Evolutionary conservation across 257 asterid genomes (phyloP).

Genomic region (Penstemon davidsonii): DNA sequence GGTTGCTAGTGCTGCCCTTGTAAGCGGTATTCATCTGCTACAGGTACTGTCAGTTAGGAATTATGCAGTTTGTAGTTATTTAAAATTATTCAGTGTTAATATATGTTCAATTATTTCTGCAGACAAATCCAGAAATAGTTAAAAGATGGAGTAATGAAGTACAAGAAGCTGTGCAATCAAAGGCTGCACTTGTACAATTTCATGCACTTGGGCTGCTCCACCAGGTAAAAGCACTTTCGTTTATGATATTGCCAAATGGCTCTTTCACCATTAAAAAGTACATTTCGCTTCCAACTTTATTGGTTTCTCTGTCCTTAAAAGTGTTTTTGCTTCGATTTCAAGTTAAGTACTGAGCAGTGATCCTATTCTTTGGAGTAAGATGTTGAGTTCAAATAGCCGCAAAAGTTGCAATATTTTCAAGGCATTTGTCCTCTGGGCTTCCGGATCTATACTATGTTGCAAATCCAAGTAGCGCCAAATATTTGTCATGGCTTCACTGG

Average conservation of each 20-base stretch:
- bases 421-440: neutral
- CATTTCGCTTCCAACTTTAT: constrained; percentile 6
- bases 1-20: constrained; percentile 97
- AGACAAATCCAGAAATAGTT: constrained; percentile 91
- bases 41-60: constrained; percentile 51
- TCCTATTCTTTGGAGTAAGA: neutral
- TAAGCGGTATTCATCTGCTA: constrained; percentile 87
- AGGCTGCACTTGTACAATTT: constrained; percentile 94
- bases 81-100: constrained; percentile 22
- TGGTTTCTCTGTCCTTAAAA: neutral
- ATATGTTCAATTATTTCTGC: constrained; percentile 27
- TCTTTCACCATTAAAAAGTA: constrained; percentile 1
- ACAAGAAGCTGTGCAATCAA: constrained; percentile 93
- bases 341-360: neutral
- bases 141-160: constrained; percentile 99
- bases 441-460: neutral
- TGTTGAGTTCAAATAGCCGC: constrained; percentile 1
- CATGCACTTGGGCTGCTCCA: constrained; percentile 92
- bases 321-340: neutral
- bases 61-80: constrained; percentile 16
- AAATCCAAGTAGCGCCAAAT: neutral
- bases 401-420: neutral
- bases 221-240: constrained; percentile 53
- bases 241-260: constrained; percentile 5
- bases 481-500: neutral